Evolutionary conservation across 352 stramenopile species (phyloP).

Genomic region (Pythium biforme): DNA sequence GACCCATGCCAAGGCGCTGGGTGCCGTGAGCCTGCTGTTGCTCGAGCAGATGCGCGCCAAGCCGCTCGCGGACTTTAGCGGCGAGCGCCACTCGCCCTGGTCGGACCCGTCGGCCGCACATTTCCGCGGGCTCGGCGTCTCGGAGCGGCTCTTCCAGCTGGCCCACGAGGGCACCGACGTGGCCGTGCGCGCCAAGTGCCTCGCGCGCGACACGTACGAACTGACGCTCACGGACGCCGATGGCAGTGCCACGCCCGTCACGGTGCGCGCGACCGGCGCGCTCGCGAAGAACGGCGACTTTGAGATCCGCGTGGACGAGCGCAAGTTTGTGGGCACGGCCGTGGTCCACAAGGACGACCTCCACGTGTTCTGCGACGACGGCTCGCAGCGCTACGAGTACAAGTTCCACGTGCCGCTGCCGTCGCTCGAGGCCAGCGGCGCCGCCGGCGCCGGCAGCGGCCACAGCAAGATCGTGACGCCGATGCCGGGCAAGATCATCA

Average conservation of each 20-base stretch:
- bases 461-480: constrained; percentile 80
- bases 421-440: constrained; percentile 37
- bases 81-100: constrained; percentile 61
- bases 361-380: constrained; percentile 79
- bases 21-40: constrained; percentile 71
- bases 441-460: constrained; percentile 28
- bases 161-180: constrained; percentile 43
- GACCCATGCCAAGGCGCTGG: constrained; percentile 67
- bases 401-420: constrained; percentile 74
- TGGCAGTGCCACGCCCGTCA: constrained; percentile 25
- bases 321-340: constrained; percentile 62
- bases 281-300: constrained; percentile 56
- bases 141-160: constrained; percentile 53
- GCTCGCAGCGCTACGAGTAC: constrained; percentile 73
- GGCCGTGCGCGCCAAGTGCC: constrained; percentile 41
- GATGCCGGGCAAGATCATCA: constrained; percentile 95
- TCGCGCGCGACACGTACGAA: constrained; percentile 41
- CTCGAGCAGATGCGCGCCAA: constrained; percentile 49
- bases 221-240: constrained; percentile 29
- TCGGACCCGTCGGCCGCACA: constrained; percentile 44
- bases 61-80: constrained; percentile 36
- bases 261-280: constrained; percentile 30
- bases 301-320: constrained; percentile 61
- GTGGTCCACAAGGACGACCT: constrained; percentile 68
- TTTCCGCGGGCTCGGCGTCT: constrained; percentile 59